A percentile compares a stretch with the other conserved stretches of the same genome.
Conservation (phyloP, 106 monocot species). For the Dactylorhiza incarnata region DNA sequence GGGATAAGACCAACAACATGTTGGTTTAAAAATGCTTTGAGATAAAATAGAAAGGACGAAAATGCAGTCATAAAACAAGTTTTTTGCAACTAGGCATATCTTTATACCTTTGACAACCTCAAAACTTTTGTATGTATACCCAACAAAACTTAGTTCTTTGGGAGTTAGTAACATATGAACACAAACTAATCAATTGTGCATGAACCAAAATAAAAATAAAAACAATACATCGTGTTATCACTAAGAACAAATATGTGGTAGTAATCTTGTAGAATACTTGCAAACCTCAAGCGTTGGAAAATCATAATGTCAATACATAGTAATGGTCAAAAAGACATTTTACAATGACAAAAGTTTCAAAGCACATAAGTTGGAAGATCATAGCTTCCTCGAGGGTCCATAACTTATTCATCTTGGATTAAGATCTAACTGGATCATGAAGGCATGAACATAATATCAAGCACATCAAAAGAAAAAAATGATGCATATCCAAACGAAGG, state of each 20-base stretch:
- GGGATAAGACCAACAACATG: too few species aligned
- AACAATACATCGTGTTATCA: background rate
- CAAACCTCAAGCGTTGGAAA: background rate
- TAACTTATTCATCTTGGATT: slow-evolving; percentile 22
- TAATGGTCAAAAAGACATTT: background rate
- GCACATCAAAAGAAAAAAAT: background rate
- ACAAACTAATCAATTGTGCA: slow-evolving; percentile 3
- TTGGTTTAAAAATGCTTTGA: background rate
- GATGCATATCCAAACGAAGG: too few species aligned
- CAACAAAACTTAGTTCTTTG: slow-evolving; percentile 24
- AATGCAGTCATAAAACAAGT: background rate
- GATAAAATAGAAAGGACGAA: background rate
- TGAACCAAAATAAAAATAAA: background rate
- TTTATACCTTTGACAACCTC: slow-evolving; percentile 23
- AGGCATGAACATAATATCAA: slow-evolving; percentile 6
- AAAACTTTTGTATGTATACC: slow-evolving; percentile 31
- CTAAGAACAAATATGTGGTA: background rate
- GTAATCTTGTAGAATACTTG: background rate
- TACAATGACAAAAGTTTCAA: background rate
- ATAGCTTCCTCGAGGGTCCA: slow-evolving; percentile 24
- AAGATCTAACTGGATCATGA: slow-evolving; percentile 17
- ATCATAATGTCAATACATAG: background rate
- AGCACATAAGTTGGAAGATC: background rate
- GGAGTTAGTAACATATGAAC: slow-evolving; percentile 12
- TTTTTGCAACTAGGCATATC: slow-evolving; percentile 1